Evolutionary conservation across 2,329 filamentous ascomycete species (phyloP).

Genomic region (Penicillium sp.): DNA sequence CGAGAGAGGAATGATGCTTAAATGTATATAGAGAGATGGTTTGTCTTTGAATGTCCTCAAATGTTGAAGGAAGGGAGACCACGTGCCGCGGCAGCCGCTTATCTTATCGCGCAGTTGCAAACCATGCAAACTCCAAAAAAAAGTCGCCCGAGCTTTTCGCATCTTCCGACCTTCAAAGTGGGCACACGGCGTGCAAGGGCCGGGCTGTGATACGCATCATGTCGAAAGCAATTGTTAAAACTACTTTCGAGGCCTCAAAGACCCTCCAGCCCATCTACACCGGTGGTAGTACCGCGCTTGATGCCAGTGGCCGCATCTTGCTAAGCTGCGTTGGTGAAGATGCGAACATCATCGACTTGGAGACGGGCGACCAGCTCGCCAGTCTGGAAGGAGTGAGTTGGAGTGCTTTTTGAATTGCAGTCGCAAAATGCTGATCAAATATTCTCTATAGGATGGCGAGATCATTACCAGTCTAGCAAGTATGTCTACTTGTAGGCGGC

Average conservation of each 20-base stretch:
- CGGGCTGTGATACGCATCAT: constrained; percentile 31
- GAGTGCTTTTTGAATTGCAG: constrained; percentile 18
- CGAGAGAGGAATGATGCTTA: not conserved
- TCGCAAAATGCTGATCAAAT: constrained; percentile 20
- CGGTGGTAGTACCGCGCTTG: constrained; percentile 83
- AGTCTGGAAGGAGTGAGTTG: constrained; percentile 80
- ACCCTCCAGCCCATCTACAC: constrained; percentile 94
- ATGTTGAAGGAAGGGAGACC: constrained; percentile 3
- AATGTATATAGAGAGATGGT: not conserved
- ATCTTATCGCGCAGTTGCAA: constrained; percentile 37
- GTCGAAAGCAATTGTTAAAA: constrained; percentile 68
- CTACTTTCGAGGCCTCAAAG: constrained; percentile 82
- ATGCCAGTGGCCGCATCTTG: constrained; percentile 78
- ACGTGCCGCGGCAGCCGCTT: constrained; percentile 24
- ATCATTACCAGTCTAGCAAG: constrained; percentile 51
- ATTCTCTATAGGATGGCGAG: constrained; percentile 64
- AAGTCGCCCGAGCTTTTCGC: constrained; percentile 37
- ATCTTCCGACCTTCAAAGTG: constrained; percentile 21
- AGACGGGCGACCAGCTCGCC: constrained; percentile 79
- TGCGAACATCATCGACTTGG: constrained; percentile 82
- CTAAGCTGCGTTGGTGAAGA: constrained; percentile 92
- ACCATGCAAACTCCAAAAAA: constrained; percentile 42
- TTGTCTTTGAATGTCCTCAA: not conserved
- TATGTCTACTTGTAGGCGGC: constrained; percentile 28
- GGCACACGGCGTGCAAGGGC: constrained; percentile 21